These are phyloP conservation scores for Moricandia moricandioides DNA, from an alignment of 345 rosid genomes.

Conservation along the genomic window DNA sequence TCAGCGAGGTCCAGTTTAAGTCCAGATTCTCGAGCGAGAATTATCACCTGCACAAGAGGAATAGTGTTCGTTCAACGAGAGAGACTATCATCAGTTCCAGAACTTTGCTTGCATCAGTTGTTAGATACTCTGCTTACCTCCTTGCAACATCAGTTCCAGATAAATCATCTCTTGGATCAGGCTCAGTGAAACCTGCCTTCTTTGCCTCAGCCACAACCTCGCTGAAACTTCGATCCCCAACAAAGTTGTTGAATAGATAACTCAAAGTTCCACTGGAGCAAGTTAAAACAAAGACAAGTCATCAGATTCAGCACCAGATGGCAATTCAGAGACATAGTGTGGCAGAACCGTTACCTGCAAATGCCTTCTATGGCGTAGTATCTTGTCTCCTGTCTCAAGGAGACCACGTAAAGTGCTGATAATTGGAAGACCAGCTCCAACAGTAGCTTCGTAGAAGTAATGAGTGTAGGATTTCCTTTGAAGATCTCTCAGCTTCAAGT, in stretches of 20 bases:
- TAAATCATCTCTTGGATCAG: slow-evolving; percentile 98
- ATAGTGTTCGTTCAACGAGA: background rate
- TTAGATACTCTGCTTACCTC: slow-evolving; percentile 48
- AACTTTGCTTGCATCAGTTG: background rate
- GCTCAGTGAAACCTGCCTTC: slow-evolving; percentile 89
- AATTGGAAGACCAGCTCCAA: slow-evolving; percentile 99
- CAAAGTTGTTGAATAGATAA: slow-evolving; percentile 85
- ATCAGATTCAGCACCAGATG: slow-evolving; percentile 1
- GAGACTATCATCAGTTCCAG: slow-evolving; percentile 53
- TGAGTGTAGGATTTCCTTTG: slow-evolving; percentile 96
- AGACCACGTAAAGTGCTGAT: slow-evolving; percentile 95
- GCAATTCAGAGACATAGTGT: background rate
- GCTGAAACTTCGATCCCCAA: slow-evolving; percentile 61
- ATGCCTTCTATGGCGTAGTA: slow-evolving; percentile 89
- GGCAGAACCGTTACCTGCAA: slow-evolving; percentile 53
- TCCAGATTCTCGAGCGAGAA: slow-evolving; percentile 98
- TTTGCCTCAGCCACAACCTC: slow-evolving; percentile 86
- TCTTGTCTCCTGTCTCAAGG: slow-evolving; percentile 94
- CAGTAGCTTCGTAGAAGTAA: slow-evolving; percentile 98
- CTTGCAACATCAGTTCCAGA: slow-evolving; percentile 99
- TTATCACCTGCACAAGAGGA: slow-evolving; percentile 61
- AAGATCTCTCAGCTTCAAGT: slow-evolving; percentile 82
- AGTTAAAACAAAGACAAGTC: background rate
- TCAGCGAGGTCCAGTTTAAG: slow-evolving; percentile 82
- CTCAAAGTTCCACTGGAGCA: slow-evolving; percentile 83